phyloP scores from a whole-genome alignment of 768 basidiomycete species.

The Tephrocybe sp. region DNA sequence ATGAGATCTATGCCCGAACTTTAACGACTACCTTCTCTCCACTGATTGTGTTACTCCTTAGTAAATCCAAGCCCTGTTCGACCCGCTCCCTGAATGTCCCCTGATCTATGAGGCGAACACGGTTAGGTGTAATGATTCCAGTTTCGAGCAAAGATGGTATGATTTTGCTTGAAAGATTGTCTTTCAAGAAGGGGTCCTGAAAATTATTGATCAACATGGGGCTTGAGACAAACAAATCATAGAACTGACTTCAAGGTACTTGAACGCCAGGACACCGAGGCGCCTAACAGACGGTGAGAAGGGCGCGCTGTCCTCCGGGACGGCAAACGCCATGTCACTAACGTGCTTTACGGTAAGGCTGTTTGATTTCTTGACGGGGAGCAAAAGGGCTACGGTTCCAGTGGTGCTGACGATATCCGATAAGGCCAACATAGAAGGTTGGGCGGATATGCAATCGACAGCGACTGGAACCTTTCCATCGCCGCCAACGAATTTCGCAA shows the following conservation, averaged over 20 bases:
- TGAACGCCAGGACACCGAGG: constrained; percentile 38
- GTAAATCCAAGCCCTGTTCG: constrained; percentile 36
- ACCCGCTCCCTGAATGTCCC: constrained; percentile 41
- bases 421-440: constrained; percentile 32
- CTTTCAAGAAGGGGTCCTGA: constrained; percentile 36
- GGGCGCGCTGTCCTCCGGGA: constrained; percentile 32
- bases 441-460: constrained; percentile 31
- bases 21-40: constrained; percentile 50
- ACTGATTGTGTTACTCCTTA: constrained; percentile 45
- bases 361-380: constrained; percentile 46
- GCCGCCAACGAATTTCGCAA: constrained; percentile 25
- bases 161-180: constrained; percentile 45
- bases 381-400: constrained; percentile 40
- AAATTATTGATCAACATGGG: neutral
- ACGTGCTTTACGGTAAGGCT: constrained; percentile 26
- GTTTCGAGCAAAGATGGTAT: constrained; percentile 37
- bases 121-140: constrained; percentile 39
- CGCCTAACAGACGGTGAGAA: constrained; percentile 34
- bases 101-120: constrained; percentile 36
- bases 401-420: constrained; percentile 32
- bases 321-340: constrained; percentile 28
- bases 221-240: neutral
- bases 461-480: constrained; percentile 24
- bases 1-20: constrained; percentile 15
- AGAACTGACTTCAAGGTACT: constrained; percentile 33